Percentiles rank a stretch among this genome's conserved stretches.
phyloP scores from a whole-genome alignment of 225 moss, liverwort and hornwort genomes.

The Asterella californica region DNA sequence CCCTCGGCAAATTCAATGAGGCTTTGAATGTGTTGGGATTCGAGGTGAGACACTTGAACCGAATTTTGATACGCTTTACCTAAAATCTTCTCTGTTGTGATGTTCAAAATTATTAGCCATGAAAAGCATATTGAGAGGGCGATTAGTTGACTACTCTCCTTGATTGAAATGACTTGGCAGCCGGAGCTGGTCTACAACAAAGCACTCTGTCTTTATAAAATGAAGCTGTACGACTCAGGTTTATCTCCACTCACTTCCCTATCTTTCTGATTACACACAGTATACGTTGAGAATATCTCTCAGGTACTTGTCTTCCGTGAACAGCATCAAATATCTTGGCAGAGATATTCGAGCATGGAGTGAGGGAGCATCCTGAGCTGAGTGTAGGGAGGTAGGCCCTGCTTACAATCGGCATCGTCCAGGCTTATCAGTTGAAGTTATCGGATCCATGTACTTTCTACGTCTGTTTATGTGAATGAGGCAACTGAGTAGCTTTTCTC shows the following conservation, averaged over 20 bases:
- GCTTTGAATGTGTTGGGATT: conserved; percentile 53
- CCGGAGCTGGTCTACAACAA: conserved; percentile 65
- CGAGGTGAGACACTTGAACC: conserved; percentile 37
- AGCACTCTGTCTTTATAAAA: conserved; percentile 64
- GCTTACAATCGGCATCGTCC: not conserved
- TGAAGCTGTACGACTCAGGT: conserved; percentile 77
- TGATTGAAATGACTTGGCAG: conserved; percentile 32
- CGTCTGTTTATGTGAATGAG: not conserved
- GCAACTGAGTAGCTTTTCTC: not conserved
- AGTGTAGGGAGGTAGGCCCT: conserved; percentile 59
- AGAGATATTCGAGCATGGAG: conserved; percentile 66
- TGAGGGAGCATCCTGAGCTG: conserved; percentile 67
- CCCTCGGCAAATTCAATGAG: conserved; percentile 54
- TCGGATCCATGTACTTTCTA: not conserved
- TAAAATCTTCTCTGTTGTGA: not conserved
- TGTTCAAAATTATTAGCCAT: not conserved
- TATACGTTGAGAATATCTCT: not conserved
- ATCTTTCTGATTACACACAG: not conserved
- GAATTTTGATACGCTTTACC: not conserved
- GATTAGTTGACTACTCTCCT: not conserved
- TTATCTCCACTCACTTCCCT: not conserved
- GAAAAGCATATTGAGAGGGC: not conserved
- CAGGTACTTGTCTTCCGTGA: not conserved
- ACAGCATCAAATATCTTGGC: conserved; percentile 58
- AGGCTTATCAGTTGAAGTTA: not conserved